Evolutionary conservation across 2,329 filamentous ascomycete genomes (phyloP).

Genomic region (Apiospora saccharicola): DNA sequence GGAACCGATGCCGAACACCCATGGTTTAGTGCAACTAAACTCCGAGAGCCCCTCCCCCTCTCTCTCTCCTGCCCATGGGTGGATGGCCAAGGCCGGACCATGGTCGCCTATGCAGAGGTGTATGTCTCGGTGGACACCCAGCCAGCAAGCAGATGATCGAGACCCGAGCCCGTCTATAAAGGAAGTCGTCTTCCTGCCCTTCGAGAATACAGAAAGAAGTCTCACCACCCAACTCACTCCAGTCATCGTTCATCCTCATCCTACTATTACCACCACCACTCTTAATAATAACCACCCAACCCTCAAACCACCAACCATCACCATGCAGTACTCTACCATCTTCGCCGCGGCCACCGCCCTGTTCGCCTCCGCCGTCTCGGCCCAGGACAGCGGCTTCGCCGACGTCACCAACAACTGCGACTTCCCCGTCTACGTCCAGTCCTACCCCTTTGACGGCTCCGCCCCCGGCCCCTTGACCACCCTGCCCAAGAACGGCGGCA

Average conservation of each 20-base stretch:
- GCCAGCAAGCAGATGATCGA: background rate
- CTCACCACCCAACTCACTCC: slow-evolving; percentile 8
- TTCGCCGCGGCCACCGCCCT: slow-evolving; percentile 38
- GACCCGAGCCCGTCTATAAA: background rate
- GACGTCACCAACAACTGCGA: slow-evolving; percentile 47
- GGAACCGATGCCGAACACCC: slow-evolving; percentile 1
- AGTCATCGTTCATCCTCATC: slow-evolving; percentile 1
- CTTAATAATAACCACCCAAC: slow-evolving; percentile 18
- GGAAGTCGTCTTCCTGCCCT: background rate
- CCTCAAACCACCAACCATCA: slow-evolving; percentile 28
- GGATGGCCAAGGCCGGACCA: slow-evolving; percentile 3
- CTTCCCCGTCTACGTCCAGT: slow-evolving; percentile 46
- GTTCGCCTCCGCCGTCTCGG: slow-evolving; percentile 42
- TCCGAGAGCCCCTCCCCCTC: background rate
- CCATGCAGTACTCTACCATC: slow-evolving; percentile 39
- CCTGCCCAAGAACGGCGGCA: slow-evolving; percentile 40
- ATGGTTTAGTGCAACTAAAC: slow-evolving; percentile 7
- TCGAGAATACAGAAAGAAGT: slow-evolving; percentile 1
- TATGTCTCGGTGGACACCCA: background rate
- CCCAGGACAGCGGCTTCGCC: slow-evolving; percentile 40
- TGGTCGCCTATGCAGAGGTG: background rate
- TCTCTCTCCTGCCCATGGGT: background rate
- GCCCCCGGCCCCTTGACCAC: slow-evolving; percentile 43
- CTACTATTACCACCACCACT: background rate
- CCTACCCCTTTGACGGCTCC: slow-evolving; percentile 44